Evolutionary conservation across 176 grass and related monocot genomes (phyloP), one percentile per base, ranked within the genome.

Genomic region (Carex littledalei): DNA sequence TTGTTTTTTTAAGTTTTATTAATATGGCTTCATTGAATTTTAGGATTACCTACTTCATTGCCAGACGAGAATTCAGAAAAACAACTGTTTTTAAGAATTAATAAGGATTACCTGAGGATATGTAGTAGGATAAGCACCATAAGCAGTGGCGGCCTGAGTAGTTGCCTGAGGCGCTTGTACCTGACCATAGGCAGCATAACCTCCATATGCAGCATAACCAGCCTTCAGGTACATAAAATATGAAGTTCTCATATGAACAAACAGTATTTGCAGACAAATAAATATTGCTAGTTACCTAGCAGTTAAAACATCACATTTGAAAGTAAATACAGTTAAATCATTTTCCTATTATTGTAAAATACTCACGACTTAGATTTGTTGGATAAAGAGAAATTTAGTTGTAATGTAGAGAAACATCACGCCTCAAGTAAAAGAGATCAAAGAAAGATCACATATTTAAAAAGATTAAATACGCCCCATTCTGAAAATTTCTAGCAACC

Each of bases 131-230:
- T 90, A 86, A 86, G 85, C 85, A 69, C 74, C 62, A 26, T 86
- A 86, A 86, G 39, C 85, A 86, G 81, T 15, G 34, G 63, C 81
- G 26, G 71, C 22, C 61, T 86, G 85, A 81, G 83, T 50, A 34
- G 67, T 68, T 70, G 70, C 18, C 60, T 86, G 85, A 81, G 83
- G 83, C 4, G 58, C 83, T 74, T 70, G 83, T 45, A 73, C 67
- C 21, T 84, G 81, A 26, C 61, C 74, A 60, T 86, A 86, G n/a
- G 63, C 78, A 70, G 73, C 61, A 71, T 86, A 86, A 17, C 74
- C 85, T 67, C 85, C 72, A 86, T 86, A 86, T 68, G 85, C 85
- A 86, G 85, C 76, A 81, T 86, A 86, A 41, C 85, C 81, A 83
- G 81, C 81, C 81, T 83, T 78, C 13, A 63, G 43, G 41, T 29